Base-by-base conservation (phyloP, 352 stramenopile species). In the Phytopythium sindhum region DNA sequence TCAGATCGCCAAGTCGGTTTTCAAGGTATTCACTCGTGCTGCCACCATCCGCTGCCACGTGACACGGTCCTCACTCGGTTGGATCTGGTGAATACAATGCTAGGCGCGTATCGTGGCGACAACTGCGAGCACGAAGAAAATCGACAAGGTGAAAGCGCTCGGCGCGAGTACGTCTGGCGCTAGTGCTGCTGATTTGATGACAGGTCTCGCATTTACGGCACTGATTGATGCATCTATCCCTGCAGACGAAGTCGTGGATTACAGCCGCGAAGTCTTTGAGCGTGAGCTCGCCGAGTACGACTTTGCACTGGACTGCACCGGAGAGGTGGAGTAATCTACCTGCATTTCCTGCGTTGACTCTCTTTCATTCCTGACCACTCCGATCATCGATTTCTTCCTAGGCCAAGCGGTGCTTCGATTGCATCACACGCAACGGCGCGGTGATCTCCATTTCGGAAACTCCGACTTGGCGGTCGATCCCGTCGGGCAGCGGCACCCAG, bases 281-380 rank as follows among this genome's bases (percentile, higher is more conserved):
- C 72, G 68, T 19, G 78, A 90, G 29, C 62, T 91, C 23, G 72
- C 71, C 39, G 85, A 91, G 56, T 91, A 88, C 62, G 85, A 94
- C 63, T 89, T 90, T 57, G 81, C 83, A 31, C 55, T 94, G 28
- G 85, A 94, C 61, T 90, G 80, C 70, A 92, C 85, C 1, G 78
- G 67, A 54, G 85, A 94, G 73, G 84, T 90, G 75, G 4, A 60
- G 21, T 37, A 1, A 29, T 19, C 29, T 19, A 57, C 9, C n/a
- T n/a, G n/a, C n/a, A n/a, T 24, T 60, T 17, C 12, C 19, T 1
- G 31, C 9, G 15, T 59, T 41, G 53, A 19, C n/a, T 15, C 6
- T 5, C 42, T 26, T 1, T 3, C 15, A 5, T 55, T 4, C 10
- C 4, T 42, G 23, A 24, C 10, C 26, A 2, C 17, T 28, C 47